Evolutionary conservation across 2,329 filamentous ascomycete species (phyloP).

Genomic region (Didymella pinodella): DNA sequence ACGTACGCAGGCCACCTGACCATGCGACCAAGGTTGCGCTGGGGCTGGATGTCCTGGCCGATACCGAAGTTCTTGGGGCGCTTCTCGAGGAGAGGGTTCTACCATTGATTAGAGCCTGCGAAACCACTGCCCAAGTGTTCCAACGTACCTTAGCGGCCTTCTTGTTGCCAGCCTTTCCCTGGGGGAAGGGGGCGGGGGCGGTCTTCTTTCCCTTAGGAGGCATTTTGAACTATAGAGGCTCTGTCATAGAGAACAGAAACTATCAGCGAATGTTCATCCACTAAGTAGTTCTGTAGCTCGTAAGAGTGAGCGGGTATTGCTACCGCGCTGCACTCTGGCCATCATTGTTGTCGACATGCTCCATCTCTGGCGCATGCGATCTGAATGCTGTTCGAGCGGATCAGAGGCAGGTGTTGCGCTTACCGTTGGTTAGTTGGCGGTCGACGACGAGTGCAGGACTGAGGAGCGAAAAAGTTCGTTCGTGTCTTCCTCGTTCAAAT

Average conservation of each 20-base stretch:
- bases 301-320: conserved; percentile 51
- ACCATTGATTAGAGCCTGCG: conserved; percentile 32
- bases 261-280: conserved; percentile 85
- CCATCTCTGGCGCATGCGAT: conserved; percentile 43
- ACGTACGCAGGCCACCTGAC: conserved; percentile 97
- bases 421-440: conserved; percentile 49
- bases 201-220: conserved; percentile 96
- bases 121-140: not conserved
- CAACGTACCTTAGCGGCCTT: conserved; percentile 92
- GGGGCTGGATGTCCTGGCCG: conserved; percentile 85
- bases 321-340: conserved; percentile 50
- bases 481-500: conserved; percentile 16
- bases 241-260: conserved; percentile 99
- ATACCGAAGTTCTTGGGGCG: conserved; percentile 97
- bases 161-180: conserved; percentile 83
- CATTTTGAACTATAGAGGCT: conserved; percentile 69
- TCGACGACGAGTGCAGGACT: conserved; percentile 45
- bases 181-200: conserved; percentile 78
- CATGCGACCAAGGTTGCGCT: conserved; percentile 79
- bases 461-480: conserved; percentile 32
- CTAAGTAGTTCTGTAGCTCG: conserved; percentile 61
- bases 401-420: conserved; percentile 43
- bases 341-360: conserved; percentile 47
- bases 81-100: conserved; percentile 99
- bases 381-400: conserved; percentile 43